Evolutionary conservation across 2,329 filamentous ascomycete species (phyloP).

Genomic region (Coniochaeta ligniaria): DNA sequence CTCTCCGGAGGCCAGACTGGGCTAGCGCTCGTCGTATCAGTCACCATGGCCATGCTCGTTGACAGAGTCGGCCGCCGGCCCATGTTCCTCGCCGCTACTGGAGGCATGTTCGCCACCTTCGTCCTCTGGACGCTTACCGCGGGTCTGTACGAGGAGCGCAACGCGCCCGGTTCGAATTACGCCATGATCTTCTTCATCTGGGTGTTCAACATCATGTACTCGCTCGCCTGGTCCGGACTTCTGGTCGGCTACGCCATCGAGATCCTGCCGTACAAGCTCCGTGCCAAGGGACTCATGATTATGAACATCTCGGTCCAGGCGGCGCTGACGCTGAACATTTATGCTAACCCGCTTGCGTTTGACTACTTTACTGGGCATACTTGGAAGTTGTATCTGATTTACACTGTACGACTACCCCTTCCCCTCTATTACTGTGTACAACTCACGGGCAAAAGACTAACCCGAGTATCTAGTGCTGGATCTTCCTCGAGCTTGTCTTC

Average conservation of each 20-base stretch:
- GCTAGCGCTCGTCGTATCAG: slow-evolving; percentile 49
- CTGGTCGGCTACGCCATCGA: slow-evolving; percentile 52
- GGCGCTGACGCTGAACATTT: slow-evolving; percentile 51
- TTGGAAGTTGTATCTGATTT: neutral
- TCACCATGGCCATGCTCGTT: slow-evolving; percentile 42
- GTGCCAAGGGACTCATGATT: slow-evolving; percentile 54
- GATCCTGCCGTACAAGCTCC: slow-evolving; percentile 49
- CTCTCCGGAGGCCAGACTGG: slow-evolving; percentile 51
- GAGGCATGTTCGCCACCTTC: slow-evolving; percentile 38
- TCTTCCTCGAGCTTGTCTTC: slow-evolving; percentile 51
- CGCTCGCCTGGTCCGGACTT: slow-evolving; percentile 52
- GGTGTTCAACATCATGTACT: slow-evolving; percentile 52
- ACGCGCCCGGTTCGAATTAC: slow-evolving; percentile 35
- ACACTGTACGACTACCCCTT: slow-evolving; percentile 35
- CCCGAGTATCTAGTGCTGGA: slow-evolving; percentile 32
- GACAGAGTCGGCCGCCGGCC: slow-evolving; percentile 45
- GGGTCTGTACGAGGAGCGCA: slow-evolving; percentile 41
- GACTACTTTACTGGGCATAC: neutral
- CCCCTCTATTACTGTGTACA: slow-evolving; percentile 59
- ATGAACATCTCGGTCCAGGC: slow-evolving; percentile 61
- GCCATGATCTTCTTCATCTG: slow-evolving; percentile 52
- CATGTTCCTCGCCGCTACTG: slow-evolving; percentile 43
- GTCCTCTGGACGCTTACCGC: slow-evolving; percentile 44
- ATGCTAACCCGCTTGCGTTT: neutral
- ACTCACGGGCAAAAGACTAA: slow-evolving; percentile 23